Percentiles rank a stretch among this genome's conserved stretches.
Evolutionary conservation across 1,139 yeast genomes (phyloP).

Genomic region (Taphrina communis): DNA sequence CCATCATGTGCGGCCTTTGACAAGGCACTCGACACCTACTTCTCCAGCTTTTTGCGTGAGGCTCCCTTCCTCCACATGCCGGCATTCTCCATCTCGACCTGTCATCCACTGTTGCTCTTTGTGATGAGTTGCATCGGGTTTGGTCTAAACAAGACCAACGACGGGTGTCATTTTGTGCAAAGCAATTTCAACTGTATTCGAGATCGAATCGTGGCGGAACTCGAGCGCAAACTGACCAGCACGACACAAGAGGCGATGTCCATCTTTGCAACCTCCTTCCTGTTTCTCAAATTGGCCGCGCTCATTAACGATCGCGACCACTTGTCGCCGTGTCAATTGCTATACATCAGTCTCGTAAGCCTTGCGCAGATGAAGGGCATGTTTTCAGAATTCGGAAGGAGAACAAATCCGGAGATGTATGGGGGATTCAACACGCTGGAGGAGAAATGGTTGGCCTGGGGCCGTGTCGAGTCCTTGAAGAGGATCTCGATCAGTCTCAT

Average conservation of each 20-base stretch:
- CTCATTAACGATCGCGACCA: conserved; percentile 35
- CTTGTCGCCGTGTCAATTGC: conserved; percentile 35
- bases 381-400: conserved; percentile 34
- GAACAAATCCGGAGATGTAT: conserved; percentile 12
- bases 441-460: conserved; percentile 37
- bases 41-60: conserved; percentile 19
- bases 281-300: conserved; percentile 37
- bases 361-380: conserved; percentile 40
- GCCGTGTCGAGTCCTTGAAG: conserved; percentile 36
- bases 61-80: conserved; percentile 37
- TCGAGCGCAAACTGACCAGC: conserved; percentile 31
- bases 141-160: conserved; percentile 19
- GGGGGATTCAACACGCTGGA: conserved; percentile 13
- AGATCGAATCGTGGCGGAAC: conserved; percentile 31
- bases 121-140: conserved; percentile 36
- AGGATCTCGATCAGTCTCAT: conserved; percentile 32
- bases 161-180: conserved; percentile 30
- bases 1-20: conserved; percentile 33
- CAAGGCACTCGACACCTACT: conserved; percentile 33
- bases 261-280: conserved; percentile 33
- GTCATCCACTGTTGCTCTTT: conserved; percentile 27
- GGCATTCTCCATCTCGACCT: conserved; percentile 34
- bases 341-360: conserved; percentile 36
- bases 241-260: conserved; percentile 35
- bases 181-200: conserved; percentile 31